phyloP scores from a whole-genome alignment of 1,284 basidiomycete species.

The Sporisorium sorghi region DNA sequence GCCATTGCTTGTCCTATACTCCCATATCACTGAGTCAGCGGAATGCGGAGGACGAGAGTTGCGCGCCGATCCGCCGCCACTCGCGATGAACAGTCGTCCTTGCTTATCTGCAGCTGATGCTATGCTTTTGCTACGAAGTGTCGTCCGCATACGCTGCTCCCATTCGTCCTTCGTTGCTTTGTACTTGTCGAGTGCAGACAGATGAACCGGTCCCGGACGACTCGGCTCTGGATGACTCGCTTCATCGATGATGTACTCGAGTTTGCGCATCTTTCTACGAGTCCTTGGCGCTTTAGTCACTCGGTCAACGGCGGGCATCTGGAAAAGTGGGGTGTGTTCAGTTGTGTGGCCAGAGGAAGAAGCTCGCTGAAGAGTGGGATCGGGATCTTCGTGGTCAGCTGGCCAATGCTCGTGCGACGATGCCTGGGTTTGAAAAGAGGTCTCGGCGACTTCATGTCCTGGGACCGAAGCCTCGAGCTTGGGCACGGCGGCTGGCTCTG shows the following conservation, averaged over 20 bases:
- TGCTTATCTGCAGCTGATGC: background rate
- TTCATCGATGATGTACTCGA: background rate
- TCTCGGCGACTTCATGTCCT: background rate
- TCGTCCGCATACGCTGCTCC: background rate
- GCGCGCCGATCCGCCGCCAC: too few species aligned
- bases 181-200: background rate
- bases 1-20: background rate
- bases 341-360: background rate
- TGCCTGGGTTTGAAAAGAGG: background rate
- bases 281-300: background rate
- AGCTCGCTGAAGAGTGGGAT: background rate
- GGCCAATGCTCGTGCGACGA: background rate
- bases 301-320: too few species aligned
- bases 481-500: background rate
- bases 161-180: background rate
- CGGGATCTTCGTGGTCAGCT: background rate
- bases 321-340: too few species aligned
- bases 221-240: background rate
- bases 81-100: background rate
- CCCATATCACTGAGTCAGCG: background rate
- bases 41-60: background rate
- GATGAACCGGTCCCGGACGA: too few species aligned
- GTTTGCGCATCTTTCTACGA: background rate
- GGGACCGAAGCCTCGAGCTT: background rate
- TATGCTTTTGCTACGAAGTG: background rate